These are phyloP conservation scores for Exophiala lecanii-corni DNA, from an alignment of 2,329 filamentous ascomycete species.

Conservation along the genomic window DNA sequence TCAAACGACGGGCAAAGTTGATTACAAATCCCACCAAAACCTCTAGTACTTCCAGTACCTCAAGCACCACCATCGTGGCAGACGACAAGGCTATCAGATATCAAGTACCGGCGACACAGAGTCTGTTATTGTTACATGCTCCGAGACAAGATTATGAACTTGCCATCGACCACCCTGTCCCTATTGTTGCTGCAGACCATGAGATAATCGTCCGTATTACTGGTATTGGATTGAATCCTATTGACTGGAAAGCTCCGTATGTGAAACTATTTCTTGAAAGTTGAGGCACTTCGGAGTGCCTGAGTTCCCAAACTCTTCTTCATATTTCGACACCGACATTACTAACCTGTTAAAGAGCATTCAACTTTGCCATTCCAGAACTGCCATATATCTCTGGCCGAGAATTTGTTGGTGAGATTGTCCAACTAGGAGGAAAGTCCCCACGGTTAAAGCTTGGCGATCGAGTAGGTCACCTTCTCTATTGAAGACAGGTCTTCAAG, in stretches of 20 bases:
- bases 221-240: constrained; percentile 66
- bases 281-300: too few relatives aligned
- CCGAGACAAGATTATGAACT: neutral
- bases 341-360: constrained; percentile 40
- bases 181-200: neutral
- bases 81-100: neutral
- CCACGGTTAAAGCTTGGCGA: constrained; percentile 55
- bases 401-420: constrained; percentile 63
- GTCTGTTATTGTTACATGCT: neutral
- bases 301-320: too few relatives aligned
- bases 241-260: constrained; percentile 60
- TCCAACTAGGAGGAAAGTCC: constrained; percentile 40
- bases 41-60: neutral
- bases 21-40: neutral
- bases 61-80: neutral
- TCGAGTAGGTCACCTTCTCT: constrained; percentile 33
- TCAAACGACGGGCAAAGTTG: neutral
- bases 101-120: neutral
- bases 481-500: too few relatives aligned
- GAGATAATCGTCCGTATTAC: constrained; percentile 20
- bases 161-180: neutral
- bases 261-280: too few relatives aligned
- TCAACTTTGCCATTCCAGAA: constrained; percentile 63
- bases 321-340: too few relatives aligned
- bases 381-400: constrained; percentile 66